Percentiles rank a stretch among this genome's conserved stretches.
These are phyloP conservation scores for Verbena officinalis DNA, from an alignment of 257 asterid genomes.

Conservation along the genomic window DNA sequence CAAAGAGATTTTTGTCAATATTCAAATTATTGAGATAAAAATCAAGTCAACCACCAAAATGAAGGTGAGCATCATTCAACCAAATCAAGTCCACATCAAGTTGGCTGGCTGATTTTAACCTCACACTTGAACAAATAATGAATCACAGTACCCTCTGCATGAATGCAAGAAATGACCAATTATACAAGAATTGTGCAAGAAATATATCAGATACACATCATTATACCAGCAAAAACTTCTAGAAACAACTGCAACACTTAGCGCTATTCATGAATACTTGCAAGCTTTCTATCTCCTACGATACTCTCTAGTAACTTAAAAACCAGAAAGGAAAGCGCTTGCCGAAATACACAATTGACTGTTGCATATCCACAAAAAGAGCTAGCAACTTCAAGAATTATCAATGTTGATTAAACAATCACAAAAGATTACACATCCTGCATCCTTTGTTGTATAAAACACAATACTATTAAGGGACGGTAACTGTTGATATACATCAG, in stretches of 20 bases:
- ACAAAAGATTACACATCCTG: neutral
- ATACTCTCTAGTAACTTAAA: neutral
- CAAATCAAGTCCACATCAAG: conserved; percentile 9
- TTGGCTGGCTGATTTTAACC: conserved; percentile 1
- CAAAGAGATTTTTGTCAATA: neutral
- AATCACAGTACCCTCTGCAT: too few species aligned
- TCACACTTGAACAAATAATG: neutral
- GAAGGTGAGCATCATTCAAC: conserved; percentile 11
- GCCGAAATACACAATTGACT: neutral
- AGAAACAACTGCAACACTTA: too few species aligned
- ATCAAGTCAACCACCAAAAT: too few species aligned
- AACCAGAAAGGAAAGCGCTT: neutral
- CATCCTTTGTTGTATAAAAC: neutral
- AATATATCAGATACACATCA: too few species aligned
- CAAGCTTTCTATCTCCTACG: neutral
- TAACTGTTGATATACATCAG: neutral
- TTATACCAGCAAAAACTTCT: too few species aligned
- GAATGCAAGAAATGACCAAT: neutral
- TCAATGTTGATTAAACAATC: neutral
- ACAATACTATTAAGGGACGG: neutral
- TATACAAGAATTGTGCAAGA: neutral
- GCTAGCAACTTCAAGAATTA: neutral
- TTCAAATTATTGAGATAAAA: neutral
- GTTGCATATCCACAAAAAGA: neutral
- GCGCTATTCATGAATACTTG: too few species aligned